These are phyloP conservation scores for Abelmoschus esculentus DNA, from an alignment of 345 rosid species.

Conservation along the genomic window DNA sequence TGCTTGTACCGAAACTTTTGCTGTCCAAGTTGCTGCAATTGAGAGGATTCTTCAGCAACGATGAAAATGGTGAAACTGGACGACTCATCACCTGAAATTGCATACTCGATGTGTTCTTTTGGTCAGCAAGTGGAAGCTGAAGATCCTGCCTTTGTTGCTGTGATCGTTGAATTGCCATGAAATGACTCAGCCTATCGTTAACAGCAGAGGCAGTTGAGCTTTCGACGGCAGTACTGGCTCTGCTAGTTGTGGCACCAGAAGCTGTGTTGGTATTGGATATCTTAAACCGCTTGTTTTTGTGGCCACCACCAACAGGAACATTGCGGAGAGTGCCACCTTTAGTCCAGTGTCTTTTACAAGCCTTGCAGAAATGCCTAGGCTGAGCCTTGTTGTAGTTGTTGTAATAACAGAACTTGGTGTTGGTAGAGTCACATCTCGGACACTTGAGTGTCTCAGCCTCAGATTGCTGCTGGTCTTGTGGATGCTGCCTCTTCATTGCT, in stretches of 20 bases:
- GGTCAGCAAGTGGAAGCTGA: slow-evolving; percentile 20
- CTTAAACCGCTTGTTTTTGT: slow-evolving; percentile 63
- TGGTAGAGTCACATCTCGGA: slow-evolving; percentile 81
- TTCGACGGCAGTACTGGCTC: neutral
- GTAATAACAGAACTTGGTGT: slow-evolving; percentile 93
- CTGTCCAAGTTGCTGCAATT: slow-evolving; percentile 10
- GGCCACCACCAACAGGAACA: slow-evolving; percentile 74
- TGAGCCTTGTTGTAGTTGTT: slow-evolving; percentile 89
- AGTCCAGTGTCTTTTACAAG: slow-evolving; percentile 94
- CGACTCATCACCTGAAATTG: slow-evolving; percentile 18
- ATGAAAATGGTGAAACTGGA: slow-evolving; percentile 16
- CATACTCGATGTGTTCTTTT: slow-evolving; percentile 17
- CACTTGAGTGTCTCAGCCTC: slow-evolving; percentile 55
- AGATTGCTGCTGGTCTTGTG: slow-evolving; percentile 25
- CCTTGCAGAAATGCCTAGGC: slow-evolving; percentile 84
- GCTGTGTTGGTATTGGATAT: slow-evolving; percentile 18
- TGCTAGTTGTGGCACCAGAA: neutral
- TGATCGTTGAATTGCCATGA: slow-evolving; percentile 14
- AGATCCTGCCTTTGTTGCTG: slow-evolving; percentile 24
- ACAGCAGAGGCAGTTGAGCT: neutral
- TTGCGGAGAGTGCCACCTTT: slow-evolving; percentile 66
- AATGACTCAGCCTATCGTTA: slow-evolving; percentile 15
- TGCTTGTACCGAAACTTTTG: slow-evolving; percentile 10
- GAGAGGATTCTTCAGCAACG: slow-evolving; percentile 20
- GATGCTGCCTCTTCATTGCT: slow-evolving; percentile 26